Evolutionary conservation across 139 green algal species (phyloP).

Genomic region (Picochlorum sp.): DNA sequence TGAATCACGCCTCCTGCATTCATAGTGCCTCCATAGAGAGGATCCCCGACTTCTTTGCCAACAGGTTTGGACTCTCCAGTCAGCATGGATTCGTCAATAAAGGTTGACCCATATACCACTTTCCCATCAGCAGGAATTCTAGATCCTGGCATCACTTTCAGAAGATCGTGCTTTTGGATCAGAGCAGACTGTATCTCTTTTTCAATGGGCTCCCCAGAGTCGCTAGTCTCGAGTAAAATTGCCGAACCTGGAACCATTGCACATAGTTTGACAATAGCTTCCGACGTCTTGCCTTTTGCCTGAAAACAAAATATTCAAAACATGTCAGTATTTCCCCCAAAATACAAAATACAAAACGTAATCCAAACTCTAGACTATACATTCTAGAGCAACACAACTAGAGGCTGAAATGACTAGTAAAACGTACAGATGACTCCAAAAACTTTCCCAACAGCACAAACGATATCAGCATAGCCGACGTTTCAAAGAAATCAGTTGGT

Average conservation of each 20-base stretch:
- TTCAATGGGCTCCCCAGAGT: slow-evolving; percentile 17
- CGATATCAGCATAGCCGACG: slow-evolving; percentile 89
- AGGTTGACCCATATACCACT: slow-evolving; percentile 60
- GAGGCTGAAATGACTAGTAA: background rate
- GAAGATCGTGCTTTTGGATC: slow-evolving; percentile 75
- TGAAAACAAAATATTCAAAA: background rate
- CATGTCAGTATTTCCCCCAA: background rate
- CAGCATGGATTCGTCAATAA: slow-evolving; percentile 96
- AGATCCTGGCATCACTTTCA: slow-evolving; percentile 80
- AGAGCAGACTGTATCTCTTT: slow-evolving; percentile 59
- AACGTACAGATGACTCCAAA: slow-evolving; percentile 22
- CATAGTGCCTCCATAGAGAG: slow-evolving; percentile 84
- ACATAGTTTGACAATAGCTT: slow-evolving; percentile 71
- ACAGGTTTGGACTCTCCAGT: slow-evolving; percentile 81
- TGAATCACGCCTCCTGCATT: slow-evolving; percentile 59
- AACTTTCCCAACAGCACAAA: slow-evolving; percentile 85
- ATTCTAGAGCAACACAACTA: background rate
- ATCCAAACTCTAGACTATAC: background rate
- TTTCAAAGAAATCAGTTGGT: slow-evolving; percentile 96
- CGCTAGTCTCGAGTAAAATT: slow-evolving; percentile 48
- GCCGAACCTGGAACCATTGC: slow-evolving; percentile 63
- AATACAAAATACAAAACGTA: background rate
- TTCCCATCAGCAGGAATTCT: slow-evolving; percentile 78
- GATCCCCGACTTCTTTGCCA: slow-evolving; percentile 47
- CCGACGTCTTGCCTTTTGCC: slow-evolving; percentile 67